These are phyloP conservation scores for Lophiotrema nucula DNA, from an alignment of 495 filamentous ascomycete genomes.

Conservation along the genomic window DNA sequence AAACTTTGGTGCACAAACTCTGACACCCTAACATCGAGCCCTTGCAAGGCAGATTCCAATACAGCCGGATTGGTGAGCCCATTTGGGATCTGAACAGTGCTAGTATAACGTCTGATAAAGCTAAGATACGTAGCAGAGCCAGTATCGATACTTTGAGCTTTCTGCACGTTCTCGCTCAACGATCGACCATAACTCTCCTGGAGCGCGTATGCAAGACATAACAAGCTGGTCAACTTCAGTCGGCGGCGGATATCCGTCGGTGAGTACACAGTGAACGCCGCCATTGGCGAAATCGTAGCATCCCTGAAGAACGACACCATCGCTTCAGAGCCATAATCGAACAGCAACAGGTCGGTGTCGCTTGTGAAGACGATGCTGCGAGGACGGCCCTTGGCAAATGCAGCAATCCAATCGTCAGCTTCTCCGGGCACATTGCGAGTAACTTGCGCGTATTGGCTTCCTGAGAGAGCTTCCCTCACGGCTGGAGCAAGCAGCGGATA, in stretches of 20 bases:
- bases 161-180: constrained; percentile 5
- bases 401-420: constrained; percentile 32
- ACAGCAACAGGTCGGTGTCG: constrained; percentile 31
- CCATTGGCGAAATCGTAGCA: background rate
- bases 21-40: constrained; percentile 23
- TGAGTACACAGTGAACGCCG: constrained; percentile 7
- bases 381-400: constrained; percentile 7
- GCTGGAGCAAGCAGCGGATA: constrained; percentile 29
- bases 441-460: constrained; percentile 10
- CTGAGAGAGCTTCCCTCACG: constrained; percentile 18
- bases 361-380: constrained; percentile 26
- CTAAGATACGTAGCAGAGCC: background rate
- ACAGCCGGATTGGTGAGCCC: background rate
- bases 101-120: constrained; percentile 14
- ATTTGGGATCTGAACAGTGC: background rate
- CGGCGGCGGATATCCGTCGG: constrained; percentile 11
- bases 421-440: constrained; percentile 30
- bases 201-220: constrained; percentile 21
- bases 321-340: constrained; percentile 18
- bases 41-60: constrained; percentile 4
- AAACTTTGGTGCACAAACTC: constrained; percentile 28
- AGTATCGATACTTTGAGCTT: constrained; percentile 1
- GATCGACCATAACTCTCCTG: background rate
- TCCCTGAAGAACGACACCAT: constrained; percentile 25
- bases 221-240: constrained; percentile 16